Conservation (phyloP, 2,329 filamentous ascomycete species). For the Dactylellina drechsleri region DNA sequence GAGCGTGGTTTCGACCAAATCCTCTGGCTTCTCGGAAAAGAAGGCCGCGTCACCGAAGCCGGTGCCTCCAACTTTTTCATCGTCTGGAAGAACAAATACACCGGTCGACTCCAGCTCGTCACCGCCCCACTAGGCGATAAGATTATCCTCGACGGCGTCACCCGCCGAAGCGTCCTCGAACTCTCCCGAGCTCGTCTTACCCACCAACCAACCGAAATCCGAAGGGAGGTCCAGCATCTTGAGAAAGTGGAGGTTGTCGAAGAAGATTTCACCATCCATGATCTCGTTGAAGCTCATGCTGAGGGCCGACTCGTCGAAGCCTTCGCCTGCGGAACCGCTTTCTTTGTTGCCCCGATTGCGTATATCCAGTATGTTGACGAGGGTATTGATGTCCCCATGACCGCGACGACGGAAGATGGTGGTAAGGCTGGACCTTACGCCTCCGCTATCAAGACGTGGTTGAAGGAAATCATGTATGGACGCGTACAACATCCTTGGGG, state of each 20-base stretch:
- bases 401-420: constrained; percentile 64
- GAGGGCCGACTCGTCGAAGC: constrained; percentile 84
- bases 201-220: constrained; percentile 60
- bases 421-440: constrained; percentile 67
- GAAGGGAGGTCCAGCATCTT: constrained; percentile 58
- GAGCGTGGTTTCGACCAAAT: constrained; percentile 83
- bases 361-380: constrained; percentile 74
- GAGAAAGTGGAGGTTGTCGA: constrained; percentile 77
- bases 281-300: constrained; percentile 75
- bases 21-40: constrained; percentile 86
- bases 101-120: constrained; percentile 74
- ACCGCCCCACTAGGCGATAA: constrained; percentile 85
- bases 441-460: constrained; percentile 72
- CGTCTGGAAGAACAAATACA: constrained; percentile 75
- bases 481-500: constrained; percentile 75
- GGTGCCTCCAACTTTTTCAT: constrained; percentile 94
- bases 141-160: constrained; percentile 88
- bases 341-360: constrained; percentile 76
- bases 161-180: constrained; percentile 81
- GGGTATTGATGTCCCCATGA: constrained; percentile 72
- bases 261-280: constrained; percentile 81
- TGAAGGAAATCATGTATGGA: constrained; percentile 80
- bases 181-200: constrained; percentile 73
- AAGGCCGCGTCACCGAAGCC: constrained; percentile 85
- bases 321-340: constrained; percentile 89